These are phyloP conservation scores for Diversispora eburnea DNA, from an alignment of 192 early-diverging fungal species.

Conservation along the genomic window DNA sequence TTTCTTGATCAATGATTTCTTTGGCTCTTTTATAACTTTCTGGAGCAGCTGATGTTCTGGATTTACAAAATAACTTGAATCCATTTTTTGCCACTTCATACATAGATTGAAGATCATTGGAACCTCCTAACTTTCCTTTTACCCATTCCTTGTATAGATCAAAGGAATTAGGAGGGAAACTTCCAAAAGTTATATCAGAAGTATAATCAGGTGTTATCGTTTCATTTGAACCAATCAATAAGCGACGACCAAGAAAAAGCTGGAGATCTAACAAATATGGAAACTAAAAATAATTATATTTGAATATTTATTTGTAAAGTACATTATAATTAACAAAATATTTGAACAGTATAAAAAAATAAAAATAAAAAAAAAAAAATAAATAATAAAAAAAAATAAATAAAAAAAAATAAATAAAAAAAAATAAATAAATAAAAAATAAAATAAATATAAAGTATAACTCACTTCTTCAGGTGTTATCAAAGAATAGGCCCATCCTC, in stretches of 20 bases:
- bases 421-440: too few species aligned
- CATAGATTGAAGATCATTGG: constrained; percentile 63
- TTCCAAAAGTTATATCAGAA: constrained; percentile 74
- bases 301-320: constrained; percentile 9
- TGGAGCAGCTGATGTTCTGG: constrained; percentile 72
- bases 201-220: constrained; percentile 59
- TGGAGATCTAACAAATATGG: constrained; percentile 93
- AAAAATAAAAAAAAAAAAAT: too few species aligned
- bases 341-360: too few species aligned
- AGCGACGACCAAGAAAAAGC: constrained; percentile 80
- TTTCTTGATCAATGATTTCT: constrained; percentile 59
- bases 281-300: constrained; percentile 37
- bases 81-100: constrained; percentile 72
- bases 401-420: too few species aligned
- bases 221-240: constrained; percentile 37
- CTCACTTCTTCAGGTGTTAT: constrained; percentile 74
- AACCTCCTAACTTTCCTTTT: constrained; percentile 51
- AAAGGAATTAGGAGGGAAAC: constrained; percentile 64
- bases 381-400: too few species aligned
- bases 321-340: not conserved
- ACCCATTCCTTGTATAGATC: constrained; percentile 77
- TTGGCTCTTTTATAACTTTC: constrained; percentile 89
- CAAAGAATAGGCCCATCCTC: constrained; percentile 89
- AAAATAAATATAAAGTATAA: not conserved
- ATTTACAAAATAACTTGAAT: constrained; percentile 81